Percentiles rank a stretch among this genome's conserved stretches.
Conservation (phyloP, 768 basidiomycete genomes). For the Macrolepiota albuminosa region DNA sequence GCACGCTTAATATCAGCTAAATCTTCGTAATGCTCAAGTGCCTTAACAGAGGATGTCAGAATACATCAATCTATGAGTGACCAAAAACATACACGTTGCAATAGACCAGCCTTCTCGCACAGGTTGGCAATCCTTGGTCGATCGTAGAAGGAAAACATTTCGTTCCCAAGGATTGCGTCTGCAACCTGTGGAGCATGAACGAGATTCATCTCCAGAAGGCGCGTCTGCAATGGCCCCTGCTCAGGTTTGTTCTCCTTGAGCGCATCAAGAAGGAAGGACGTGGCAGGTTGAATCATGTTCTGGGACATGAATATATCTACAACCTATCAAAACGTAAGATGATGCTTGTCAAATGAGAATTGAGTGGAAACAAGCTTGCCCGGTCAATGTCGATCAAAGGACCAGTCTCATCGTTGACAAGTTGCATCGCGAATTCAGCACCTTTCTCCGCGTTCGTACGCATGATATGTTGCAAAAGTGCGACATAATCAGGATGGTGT, state of each 20-base stretch:
- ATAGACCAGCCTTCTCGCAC: slow-evolving; percentile 94
- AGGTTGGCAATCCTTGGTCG: slow-evolving; percentile 95
- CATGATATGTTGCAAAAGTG: slow-evolving; percentile 93
- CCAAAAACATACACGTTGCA: slow-evolving; percentile 72
- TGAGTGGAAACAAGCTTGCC: slow-evolving; percentile 34
- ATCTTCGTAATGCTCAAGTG: slow-evolving; percentile 97
- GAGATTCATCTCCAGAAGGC: slow-evolving; percentile 96
- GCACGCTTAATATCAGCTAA: slow-evolving; percentile 98
- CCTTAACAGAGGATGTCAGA: slow-evolving; percentile 40
- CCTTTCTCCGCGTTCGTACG: slow-evolving; percentile 96
- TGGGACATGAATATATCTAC: slow-evolving; percentile 99
- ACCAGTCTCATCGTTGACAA: slow-evolving; percentile 90
- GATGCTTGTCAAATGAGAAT: not conserved
- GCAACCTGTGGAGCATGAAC: slow-evolving; percentile 97
- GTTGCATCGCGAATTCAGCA: slow-evolving; percentile 93
- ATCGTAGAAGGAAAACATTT: slow-evolving; percentile 98
- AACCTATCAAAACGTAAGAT: slow-evolving; percentile 41
- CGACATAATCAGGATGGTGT: slow-evolving; percentile 88
- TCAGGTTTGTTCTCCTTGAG: slow-evolving; percentile 98
- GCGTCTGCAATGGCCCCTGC: slow-evolving; percentile 93
- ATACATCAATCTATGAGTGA: not conserved
- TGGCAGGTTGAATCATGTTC: slow-evolving; percentile 99
- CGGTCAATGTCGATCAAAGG: slow-evolving; percentile 92
- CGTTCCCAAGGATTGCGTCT: slow-evolving; percentile 96
- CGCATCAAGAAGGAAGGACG: slow-evolving; percentile 95